Percentiles rank a stretch among this genome's conserved stretches.
Evolutionary conservation across 352 stramenopile species (phyloP).

Genomic region (Globisporangium parvum): DNA sequence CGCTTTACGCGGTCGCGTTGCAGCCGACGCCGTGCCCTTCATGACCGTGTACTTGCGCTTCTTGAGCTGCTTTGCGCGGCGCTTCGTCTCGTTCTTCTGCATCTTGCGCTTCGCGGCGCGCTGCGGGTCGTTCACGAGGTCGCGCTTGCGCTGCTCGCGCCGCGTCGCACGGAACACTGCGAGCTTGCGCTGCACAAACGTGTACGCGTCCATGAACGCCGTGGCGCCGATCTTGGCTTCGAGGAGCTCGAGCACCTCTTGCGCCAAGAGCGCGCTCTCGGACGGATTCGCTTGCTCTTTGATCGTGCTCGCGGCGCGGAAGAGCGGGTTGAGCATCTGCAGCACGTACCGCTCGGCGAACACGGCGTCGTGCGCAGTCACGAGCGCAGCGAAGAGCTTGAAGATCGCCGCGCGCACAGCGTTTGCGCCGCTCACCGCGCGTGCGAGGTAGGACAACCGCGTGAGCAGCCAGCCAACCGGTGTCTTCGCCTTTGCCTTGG

Average conservation of each 20-base stretch:
- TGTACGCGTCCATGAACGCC: constrained; percentile 78
- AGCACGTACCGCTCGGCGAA: constrained; percentile 59
- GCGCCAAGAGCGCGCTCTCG: constrained; percentile 54
- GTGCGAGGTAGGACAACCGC: constrained; percentile 73
- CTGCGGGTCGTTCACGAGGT: constrained; percentile 71
- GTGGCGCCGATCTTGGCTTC: constrained; percentile 67
- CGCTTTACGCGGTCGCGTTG: constrained; percentile 45
- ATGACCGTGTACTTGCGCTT: constrained; percentile 86
- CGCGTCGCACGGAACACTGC: constrained; percentile 60
- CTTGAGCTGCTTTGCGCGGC: constrained; percentile 73
- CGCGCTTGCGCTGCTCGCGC: constrained; percentile 73
- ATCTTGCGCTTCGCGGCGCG: constrained; percentile 73
- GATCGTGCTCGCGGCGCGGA: constrained; percentile 48
- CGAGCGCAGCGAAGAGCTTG: constrained; percentile 81
- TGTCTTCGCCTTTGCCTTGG: constrained; percentile 45
- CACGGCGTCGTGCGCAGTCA: constrained; percentile 42
- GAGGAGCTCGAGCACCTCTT: constrained; percentile 84
- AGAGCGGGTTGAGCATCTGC: constrained; percentile 83
- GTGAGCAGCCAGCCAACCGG: constrained; percentile 81
- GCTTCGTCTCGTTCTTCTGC: constrained; percentile 84
- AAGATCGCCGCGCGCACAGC: constrained; percentile 71
- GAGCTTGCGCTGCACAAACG: constrained; percentile 81
- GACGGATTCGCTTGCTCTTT: constrained; percentile 45
- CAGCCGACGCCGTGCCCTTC: constrained; percentile 71
- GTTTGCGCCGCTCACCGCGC: constrained; percentile 39